Conservation (phyloP, 2,329 filamentous ascomycete species). For the Trichoderma simmonsii region DNA sequence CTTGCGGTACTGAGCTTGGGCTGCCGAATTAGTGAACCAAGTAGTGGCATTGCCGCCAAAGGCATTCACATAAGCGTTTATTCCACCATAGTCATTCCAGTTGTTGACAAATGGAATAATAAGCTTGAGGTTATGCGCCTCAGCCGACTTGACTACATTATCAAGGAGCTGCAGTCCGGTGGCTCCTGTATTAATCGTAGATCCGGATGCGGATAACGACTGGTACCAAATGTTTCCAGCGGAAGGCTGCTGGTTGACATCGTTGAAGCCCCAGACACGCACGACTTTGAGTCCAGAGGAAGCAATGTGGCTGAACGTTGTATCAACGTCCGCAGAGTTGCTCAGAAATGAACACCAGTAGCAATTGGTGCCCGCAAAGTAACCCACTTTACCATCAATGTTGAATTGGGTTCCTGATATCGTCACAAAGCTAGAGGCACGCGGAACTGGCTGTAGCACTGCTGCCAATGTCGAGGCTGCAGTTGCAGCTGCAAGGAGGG, state of each 20-base stretch:
- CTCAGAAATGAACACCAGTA: slow-evolving; percentile 54
- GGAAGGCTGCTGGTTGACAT: slow-evolving; percentile 42
- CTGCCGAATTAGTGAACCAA: slow-evolving; percentile 55
- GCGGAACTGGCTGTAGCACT: not conserved
- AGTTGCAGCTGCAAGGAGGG: not conserved
- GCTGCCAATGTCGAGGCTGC: not conserved
- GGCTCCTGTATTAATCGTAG: slow-evolving; percentile 59
- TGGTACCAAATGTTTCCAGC: slow-evolving; percentile 47
- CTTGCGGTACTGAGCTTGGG: slow-evolving; percentile 53
- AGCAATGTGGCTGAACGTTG: slow-evolving; percentile 46
- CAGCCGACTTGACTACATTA: slow-evolving; percentile 58
- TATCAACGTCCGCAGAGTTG: slow-evolving; percentile 55
- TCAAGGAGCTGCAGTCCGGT: slow-evolving; percentile 61
- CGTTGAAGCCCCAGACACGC: slow-evolving; percentile 62
- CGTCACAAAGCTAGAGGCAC: slow-evolving; percentile 23
- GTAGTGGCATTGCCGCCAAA: slow-evolving; percentile 52
- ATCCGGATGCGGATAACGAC: slow-evolving; percentile 44
- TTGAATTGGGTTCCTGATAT: slow-evolving; percentile 35
- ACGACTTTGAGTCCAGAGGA: slow-evolving; percentile 54
- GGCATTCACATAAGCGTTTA: slow-evolving; percentile 56
- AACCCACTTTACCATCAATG: slow-evolving; percentile 44
- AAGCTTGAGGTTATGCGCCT: slow-evolving; percentile 57
- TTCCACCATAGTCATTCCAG: slow-evolving; percentile 66
- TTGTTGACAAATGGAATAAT: slow-evolving; percentile 67
- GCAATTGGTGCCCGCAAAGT: slow-evolving; percentile 54